Evolutionary conservation across 2,329 filamentous ascomycete species (phyloP).

Genomic region (Myriosclerotinia curreyana): DNA sequence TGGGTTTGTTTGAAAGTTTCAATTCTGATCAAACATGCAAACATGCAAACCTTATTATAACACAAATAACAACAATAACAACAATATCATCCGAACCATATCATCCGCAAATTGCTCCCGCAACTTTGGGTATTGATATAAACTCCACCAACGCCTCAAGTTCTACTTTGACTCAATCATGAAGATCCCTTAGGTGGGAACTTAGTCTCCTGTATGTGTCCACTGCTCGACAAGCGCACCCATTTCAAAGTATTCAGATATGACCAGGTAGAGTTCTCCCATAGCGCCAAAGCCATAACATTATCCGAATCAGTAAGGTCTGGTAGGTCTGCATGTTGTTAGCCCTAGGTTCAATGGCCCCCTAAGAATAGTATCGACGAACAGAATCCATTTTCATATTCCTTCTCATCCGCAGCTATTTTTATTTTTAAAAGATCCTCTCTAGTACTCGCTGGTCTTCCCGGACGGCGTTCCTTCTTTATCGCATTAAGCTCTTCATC

Average conservation of each 20-base stretch:
- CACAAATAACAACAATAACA: conserved; percentile 4
- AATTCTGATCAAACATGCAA: neutral
- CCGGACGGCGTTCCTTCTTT: conserved; percentile 69
- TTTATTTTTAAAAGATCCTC: conserved; percentile 76
- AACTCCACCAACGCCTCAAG: conserved; percentile 25
- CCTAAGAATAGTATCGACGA: conserved; percentile 37
- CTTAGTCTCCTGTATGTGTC: conserved; percentile 62
- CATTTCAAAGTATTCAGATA: conserved; percentile 74
- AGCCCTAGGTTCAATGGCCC: neutral
- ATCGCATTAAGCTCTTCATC: conserved; percentile 66
- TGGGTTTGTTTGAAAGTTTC: conserved; percentile 1
- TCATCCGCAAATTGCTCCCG: conserved; percentile 14
- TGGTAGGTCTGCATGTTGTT: conserved; percentile 57
- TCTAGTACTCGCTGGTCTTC: conserved; percentile 71
- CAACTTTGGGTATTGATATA: conserved; percentile 26
- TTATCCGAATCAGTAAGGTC: conserved; percentile 69
- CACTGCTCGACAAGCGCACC: conserved; percentile 66
- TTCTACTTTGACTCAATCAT: conserved; percentile 27
- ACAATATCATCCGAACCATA: neutral
- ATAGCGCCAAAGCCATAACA: conserved; percentile 62
- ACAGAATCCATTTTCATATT: conserved; percentile 83
- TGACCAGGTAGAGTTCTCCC: conserved; percentile 87
- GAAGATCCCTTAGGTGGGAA: conserved; percentile 68
- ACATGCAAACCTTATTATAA: too few relatives aligned
- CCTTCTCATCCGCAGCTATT: conserved; percentile 68